A percentile compares a stretch with the other conserved stretches of the same genome.
Conservation (phyloP, 2,329 filamentous ascomycete genomes). For the Capronia coronata region DNA sequence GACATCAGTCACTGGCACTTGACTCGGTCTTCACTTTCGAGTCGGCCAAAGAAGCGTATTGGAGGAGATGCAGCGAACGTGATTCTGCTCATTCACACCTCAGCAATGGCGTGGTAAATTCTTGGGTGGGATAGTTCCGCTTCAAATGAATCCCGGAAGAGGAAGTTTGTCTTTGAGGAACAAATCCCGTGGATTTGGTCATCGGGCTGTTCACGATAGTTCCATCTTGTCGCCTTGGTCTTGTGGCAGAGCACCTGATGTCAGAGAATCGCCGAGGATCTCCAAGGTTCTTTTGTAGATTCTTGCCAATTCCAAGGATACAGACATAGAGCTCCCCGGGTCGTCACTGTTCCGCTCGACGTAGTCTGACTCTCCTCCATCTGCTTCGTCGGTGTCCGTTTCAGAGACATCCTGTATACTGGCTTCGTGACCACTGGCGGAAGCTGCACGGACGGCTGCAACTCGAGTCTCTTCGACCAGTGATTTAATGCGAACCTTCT, state of each 20-base stretch:
- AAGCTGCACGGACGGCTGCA: conserved; percentile 22
- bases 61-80: not conserved
- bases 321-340: conserved; percentile 8
- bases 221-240: conserved; percentile 3
- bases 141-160: not conserved
- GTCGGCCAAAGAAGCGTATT: not conserved
- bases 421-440: conserved; percentile 13
- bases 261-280: conserved; percentile 26
- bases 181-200: not conserved
- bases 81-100: not conserved
- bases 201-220: not conserved
- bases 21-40: not conserved
- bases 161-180: not conserved
- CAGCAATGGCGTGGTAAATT: not conserved
- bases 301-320: conserved; percentile 18
- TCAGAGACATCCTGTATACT: conserved; percentile 16
- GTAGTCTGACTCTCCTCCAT: conserved; percentile 10
- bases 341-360: conserved; percentile 8
- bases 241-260: not conserved
- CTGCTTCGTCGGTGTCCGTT: conserved; percentile 16
- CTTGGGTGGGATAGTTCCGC: not conserved
- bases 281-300: conserved; percentile 27
- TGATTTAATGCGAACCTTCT: conserved; percentile 69
- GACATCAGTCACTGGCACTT: not conserved
- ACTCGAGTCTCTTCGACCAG: conserved; percentile 26